Conservation (phyloP, 306 rosid species). For the Mimosa bimucronata region DNA sequence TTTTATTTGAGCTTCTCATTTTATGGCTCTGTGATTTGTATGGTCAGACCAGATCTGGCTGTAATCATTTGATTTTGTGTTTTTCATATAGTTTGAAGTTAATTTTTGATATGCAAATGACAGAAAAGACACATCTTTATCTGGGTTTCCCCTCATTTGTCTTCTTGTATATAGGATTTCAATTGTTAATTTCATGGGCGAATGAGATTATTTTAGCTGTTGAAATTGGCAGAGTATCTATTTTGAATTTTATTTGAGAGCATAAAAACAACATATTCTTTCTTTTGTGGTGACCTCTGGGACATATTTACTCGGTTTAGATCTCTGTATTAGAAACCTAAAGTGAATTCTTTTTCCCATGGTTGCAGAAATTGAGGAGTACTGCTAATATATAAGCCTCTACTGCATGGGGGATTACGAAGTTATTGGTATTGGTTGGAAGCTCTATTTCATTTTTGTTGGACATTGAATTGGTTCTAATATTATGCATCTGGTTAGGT, state of each 20-base stretch:
- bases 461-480: too few species aligned
- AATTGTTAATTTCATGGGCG: background rate
- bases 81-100: background rate
- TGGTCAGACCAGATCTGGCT: background rate
- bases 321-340: background rate
- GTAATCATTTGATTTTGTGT: background rate
- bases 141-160: background rate
- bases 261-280: background rate
- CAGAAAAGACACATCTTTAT: background rate
- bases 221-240: conserved; percentile 9
- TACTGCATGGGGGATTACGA: conserved; percentile 49
- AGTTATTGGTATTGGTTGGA: conserved; percentile 41
- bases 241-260: background rate
- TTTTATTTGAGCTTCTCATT: background rate
- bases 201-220: background rate
- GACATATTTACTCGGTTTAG: background rate
- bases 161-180: background rate
- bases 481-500: too few species aligned
- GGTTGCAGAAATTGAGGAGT: conserved; percentile 54
- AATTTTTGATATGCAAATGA: background rate
- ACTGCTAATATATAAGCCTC: conserved; percentile 43
- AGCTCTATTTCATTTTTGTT: too few species aligned
- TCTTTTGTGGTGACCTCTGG: background rate
- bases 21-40: background rate
- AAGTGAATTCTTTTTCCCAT: background rate